phyloP scores from a whole-genome alignment of 2,329 filamentous ascomycete species.

The Xylariaceae sp. region DNA sequence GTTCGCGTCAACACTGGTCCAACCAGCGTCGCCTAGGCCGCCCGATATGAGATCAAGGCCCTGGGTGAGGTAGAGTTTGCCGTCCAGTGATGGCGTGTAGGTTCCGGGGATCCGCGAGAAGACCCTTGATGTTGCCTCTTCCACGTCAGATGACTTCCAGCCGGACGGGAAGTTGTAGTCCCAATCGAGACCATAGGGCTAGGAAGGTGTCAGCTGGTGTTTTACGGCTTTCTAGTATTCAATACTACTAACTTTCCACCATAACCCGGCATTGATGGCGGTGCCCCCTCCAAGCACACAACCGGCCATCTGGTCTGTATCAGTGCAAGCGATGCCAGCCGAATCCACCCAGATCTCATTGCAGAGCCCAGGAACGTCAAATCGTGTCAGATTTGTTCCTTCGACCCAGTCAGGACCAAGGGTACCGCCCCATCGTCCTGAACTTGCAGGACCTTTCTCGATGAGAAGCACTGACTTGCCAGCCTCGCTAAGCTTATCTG shows the following conservation, averaged over 20 bases:
- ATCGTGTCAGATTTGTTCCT: constrained; percentile 58
- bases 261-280: constrained; percentile 62
- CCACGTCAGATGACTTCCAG: constrained; percentile 63
- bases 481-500: constrained; percentile 57
- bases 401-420: constrained; percentile 57
- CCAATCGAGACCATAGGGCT: constrained; percentile 60
- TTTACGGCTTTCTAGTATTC: background rate
- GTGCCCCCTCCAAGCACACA: constrained; percentile 65
- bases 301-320: constrained; percentile 68
- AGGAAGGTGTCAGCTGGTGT: constrained; percentile 13
- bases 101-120: constrained; percentile 69
- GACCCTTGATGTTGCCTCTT: constrained; percentile 52
- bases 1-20: constrained; percentile 58
- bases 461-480: constrained; percentile 61
- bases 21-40: constrained; percentile 56
- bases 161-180: constrained; percentile 66
- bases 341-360: constrained; percentile 64
- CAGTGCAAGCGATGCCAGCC: constrained; percentile 58
- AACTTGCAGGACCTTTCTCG: constrained; percentile 55
- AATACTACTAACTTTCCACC: constrained; percentile 48
- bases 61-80: constrained; percentile 60
- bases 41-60: constrained; percentile 58
- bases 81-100: constrained; percentile 59
- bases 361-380: constrained; percentile 66
- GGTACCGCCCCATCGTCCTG: constrained; percentile 58